These are phyloP conservation scores for Saccharomyces uvarum DNA, from an alignment of 1,139 yeast species.

Conservation along the genomic window DNA sequence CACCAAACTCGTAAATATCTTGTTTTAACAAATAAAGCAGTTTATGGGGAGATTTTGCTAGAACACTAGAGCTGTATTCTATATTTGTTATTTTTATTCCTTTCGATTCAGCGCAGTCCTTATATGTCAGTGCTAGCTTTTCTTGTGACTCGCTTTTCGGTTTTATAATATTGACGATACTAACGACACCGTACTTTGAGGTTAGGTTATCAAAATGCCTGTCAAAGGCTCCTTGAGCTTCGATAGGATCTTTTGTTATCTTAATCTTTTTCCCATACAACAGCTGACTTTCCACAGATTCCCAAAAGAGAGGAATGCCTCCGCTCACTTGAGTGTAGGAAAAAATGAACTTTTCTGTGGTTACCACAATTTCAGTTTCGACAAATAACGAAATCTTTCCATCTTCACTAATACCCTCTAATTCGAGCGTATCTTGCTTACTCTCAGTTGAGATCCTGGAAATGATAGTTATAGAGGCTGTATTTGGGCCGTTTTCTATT, in stretches of 20 bases:
- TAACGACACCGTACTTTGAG: constrained; percentile 56
- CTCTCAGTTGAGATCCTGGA: constrained; percentile 60
- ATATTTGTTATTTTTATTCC: constrained; percentile 31
- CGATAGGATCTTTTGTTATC: constrained; percentile 53
- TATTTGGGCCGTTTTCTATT: constrained; percentile 31
- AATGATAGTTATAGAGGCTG: constrained; percentile 48
- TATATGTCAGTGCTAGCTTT: constrained; percentile 35
- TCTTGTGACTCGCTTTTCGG: constrained; percentile 36
- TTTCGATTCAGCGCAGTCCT: constrained; percentile 27
- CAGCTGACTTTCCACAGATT: constrained; percentile 43
- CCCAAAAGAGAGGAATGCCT: constrained; percentile 63
- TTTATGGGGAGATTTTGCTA: constrained; percentile 37
- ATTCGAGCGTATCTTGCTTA: constrained; percentile 55
- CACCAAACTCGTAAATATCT: constrained; percentile 53
- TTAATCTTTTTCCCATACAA: constrained; percentile 45
- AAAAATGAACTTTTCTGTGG: constrained; percentile 45
- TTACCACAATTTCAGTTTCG: constrained; percentile 58
- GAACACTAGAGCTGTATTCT: constrained; percentile 30
- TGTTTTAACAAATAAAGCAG: constrained; percentile 36
- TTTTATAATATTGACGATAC: constrained; percentile 48
- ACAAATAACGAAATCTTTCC: constrained; percentile 61
- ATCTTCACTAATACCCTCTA: constrained; percentile 64
- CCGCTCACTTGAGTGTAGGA: constrained; percentile 58
- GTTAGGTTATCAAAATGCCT: constrained; percentile 54
- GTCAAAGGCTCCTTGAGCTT: constrained; percentile 56